These are phyloP conservation scores for Tephrocybe sp. DNA, from an alignment of 768 basidiomycete species.

Conservation along the genomic window DNA sequence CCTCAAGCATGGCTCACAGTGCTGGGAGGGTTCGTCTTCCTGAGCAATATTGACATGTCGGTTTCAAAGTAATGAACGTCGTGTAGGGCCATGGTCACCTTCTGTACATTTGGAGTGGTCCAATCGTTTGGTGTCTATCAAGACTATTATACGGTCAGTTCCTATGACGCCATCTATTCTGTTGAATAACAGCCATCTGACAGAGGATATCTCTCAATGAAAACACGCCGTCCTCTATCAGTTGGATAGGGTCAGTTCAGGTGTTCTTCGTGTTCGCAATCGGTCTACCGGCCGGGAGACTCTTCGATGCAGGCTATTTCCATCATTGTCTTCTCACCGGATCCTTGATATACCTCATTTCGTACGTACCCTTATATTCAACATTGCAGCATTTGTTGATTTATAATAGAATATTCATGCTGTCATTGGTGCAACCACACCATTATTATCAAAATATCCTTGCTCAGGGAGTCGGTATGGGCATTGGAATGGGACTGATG, in stretches of 20 bases:
- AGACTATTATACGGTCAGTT: constrained; percentile 45
- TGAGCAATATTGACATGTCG: not conserved
- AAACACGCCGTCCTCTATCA: constrained; percentile 41
- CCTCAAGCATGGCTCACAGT: constrained; percentile 44
- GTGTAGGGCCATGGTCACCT: constrained; percentile 38
- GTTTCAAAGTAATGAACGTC: not conserved
- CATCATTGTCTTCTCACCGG: constrained; percentile 38
- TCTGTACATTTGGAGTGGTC: constrained; percentile 48
- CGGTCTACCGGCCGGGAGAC: constrained; percentile 40
- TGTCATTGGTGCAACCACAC: constrained; percentile 45
- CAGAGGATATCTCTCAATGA: constrained; percentile 35
- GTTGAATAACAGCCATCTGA: not conserved
- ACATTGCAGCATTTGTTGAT: not conserved
- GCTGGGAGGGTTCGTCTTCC: constrained; percentile 40
- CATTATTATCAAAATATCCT: constrained; percentile 53
- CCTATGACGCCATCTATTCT: not conserved
- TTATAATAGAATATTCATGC: constrained; percentile 42
- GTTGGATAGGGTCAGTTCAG: constrained; percentile 52
- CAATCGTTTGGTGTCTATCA: constrained; percentile 53
- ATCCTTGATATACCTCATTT: constrained; percentile 39
- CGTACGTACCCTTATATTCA: constrained; percentile 26
- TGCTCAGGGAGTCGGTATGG: constrained; percentile 55
- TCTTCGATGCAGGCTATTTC: constrained; percentile 52
- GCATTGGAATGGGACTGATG: constrained; percentile 53
- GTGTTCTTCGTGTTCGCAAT: constrained; percentile 46